These are phyloP conservation scores for Erythrophleum fordii DNA, from an alignment of 306 rosid species.

Conservation along the genomic window DNA sequence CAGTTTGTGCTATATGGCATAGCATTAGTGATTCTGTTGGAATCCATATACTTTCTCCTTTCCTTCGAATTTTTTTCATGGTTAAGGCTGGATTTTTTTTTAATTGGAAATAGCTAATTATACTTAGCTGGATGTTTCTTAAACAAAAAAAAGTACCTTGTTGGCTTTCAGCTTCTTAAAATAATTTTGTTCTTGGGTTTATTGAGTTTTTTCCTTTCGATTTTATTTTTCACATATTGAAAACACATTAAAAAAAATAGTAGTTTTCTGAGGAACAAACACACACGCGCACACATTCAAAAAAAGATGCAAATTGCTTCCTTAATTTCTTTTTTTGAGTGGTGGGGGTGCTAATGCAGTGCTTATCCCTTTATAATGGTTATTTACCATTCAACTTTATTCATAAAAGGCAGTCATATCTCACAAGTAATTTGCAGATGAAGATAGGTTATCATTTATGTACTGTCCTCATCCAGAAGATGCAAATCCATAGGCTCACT, in stretches of 20 bases:
- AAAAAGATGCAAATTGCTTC: no score
- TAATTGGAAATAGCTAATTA: background rate
- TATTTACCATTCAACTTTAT: no score
- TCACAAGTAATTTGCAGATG: background rate
- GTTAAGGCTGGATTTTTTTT: background rate
- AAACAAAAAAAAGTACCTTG: background rate
- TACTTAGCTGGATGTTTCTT: background rate
- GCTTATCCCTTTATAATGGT: no score
- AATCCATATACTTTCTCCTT: background rate
- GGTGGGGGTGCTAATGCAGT: no score
- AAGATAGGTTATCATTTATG: background rate
- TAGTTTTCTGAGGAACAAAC: no score
- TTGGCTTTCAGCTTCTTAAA: background rate
- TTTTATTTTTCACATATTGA: background rate
- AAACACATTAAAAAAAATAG: background rate
- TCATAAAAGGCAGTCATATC: background rate
- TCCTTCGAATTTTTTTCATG: background rate
- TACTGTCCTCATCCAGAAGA: background rate
- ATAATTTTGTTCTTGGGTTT: background rate
- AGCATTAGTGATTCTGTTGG: background rate
- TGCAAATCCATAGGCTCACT: background rate
- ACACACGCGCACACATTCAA: no score
- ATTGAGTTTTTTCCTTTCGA: background rate
- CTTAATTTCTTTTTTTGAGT: no score
- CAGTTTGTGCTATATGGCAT: background rate